Percentiles rank a stretch among this genome's conserved stretches.
Conservation (phyloP, 2,329 filamentous ascomycete species). For the Nigrograna mackinnonii region DNA sequence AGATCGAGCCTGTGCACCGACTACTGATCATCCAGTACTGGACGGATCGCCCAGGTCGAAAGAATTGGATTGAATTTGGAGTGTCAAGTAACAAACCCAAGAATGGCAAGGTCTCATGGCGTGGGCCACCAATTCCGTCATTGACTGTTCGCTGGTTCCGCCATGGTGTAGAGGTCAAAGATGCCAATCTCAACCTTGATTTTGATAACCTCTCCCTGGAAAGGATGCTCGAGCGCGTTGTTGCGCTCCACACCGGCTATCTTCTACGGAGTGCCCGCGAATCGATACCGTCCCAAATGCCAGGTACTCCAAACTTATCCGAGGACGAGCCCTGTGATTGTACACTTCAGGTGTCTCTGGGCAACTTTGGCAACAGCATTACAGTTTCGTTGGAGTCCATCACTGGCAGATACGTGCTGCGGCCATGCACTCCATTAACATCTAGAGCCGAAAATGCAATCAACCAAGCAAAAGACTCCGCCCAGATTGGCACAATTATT, state of each 20-base stretch:
- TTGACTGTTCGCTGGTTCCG: conserved; percentile 80
- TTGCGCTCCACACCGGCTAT: conserved; percentile 74
- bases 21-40: conserved; percentile 91
- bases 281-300: conserved; percentile 61
- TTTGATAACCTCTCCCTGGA: conserved; percentile 72
- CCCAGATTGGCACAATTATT: conserved; percentile 61
- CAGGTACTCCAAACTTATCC: conserved; percentile 62
- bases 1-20: conserved; percentile 78
- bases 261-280: conserved; percentile 67
- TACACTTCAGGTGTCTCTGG: conserved; percentile 69
- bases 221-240: conserved; percentile 70
- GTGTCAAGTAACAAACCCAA: conserved; percentile 65
- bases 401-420: conserved; percentile 75
- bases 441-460: conserved; percentile 64
- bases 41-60: conserved; percentile 69
- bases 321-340: conserved; percentile 68
- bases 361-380: conserved; percentile 59
- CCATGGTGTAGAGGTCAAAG: conserved; percentile 74
- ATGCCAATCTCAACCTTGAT: conserved; percentile 70
- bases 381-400: conserved; percentile 73
- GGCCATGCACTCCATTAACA: conserved; percentile 54
- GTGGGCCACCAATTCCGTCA: conserved; percentile 32
- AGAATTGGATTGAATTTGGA: conserved; percentile 91
- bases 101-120: conserved; percentile 39
- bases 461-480: conserved; percentile 57